phyloP scores from a whole-genome alignment of 2,329 filamentous ascomycete species.

The Metarhizium anisopliae region DNA sequence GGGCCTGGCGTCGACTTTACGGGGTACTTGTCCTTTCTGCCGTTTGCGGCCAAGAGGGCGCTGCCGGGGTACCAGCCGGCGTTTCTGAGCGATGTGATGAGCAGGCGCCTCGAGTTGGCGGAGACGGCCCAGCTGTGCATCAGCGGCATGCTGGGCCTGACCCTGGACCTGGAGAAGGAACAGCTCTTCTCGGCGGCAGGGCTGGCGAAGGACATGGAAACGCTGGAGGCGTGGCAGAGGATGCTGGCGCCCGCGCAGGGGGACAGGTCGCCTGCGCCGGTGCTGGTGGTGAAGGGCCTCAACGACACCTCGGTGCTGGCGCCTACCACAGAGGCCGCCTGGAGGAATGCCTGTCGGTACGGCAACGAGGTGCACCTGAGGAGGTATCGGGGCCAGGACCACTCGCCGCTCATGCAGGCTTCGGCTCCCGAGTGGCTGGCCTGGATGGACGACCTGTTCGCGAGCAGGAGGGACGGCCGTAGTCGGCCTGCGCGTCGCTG shows the following conservation, averaged over 20 bases:
- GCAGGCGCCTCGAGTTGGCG: slow-evolving; percentile 3
- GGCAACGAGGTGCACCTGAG: slow-evolving; percentile 1
- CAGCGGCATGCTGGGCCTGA: slow-evolving; percentile 6
- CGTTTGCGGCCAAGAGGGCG: background rate
- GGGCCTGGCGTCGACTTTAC: background rate
- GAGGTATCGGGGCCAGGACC: slow-evolving; percentile 5
- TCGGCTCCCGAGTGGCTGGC: background rate
- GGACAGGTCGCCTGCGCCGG: slow-evolving; percentile 5
- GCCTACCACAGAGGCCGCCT: slow-evolving; percentile 2
- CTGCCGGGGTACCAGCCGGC: background rate
- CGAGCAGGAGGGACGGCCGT: no score
- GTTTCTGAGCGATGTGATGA: background rate
- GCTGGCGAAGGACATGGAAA: background rate
- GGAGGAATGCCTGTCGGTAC: background rate
- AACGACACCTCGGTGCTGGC: slow-evolving; percentile 6
- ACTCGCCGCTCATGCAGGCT: slow-evolving; percentile 3
- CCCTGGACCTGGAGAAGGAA: background rate
- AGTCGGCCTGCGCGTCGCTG: no score
- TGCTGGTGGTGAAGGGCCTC: slow-evolving; percentile 8
- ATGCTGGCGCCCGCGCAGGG: slow-evolving; percentile 2
- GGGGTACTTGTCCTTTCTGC: slow-evolving; percentile 3
- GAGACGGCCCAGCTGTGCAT: slow-evolving; percentile 5
- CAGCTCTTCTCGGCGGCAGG: background rate
- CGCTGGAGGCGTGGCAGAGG: slow-evolving; percentile 5
- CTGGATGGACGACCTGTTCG: no score